phyloP scores from a whole-genome alignment of 2,329 filamentous ascomycete genomes.

The Ascochyta koolunga region DNA sequence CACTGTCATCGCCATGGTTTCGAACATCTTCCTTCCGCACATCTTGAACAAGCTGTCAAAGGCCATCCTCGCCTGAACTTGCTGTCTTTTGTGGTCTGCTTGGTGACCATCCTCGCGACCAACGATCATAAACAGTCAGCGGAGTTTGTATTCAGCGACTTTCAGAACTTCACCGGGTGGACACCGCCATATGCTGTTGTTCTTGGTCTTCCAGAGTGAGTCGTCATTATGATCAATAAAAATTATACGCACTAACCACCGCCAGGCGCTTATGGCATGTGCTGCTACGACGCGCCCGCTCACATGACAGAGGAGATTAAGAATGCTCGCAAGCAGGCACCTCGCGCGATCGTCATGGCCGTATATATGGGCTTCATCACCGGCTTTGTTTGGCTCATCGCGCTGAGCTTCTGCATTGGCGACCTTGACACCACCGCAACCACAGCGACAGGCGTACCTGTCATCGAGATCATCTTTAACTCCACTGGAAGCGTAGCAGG shows the following conservation, averaged over 20 bases:
- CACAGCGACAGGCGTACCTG: slow-evolving; percentile 57
- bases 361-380: slow-evolving; percentile 50
- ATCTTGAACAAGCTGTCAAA: slow-evolving; percentile 60
- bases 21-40: slow-evolving; percentile 59
- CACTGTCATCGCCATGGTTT: slow-evolving; percentile 50
- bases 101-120: slow-evolving; percentile 59
- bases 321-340: slow-evolving; percentile 58
- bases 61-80: slow-evolving; percentile 61
- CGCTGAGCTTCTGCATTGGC: slow-evolving; percentile 50
- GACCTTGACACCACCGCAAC: slow-evolving; percentile 54
- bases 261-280: slow-evolving; percentile 59
- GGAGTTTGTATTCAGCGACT: slow-evolving; percentile 61
- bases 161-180: slow-evolving; percentile 62
- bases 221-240: neutral
- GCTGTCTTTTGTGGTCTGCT: slow-evolving; percentile 58
- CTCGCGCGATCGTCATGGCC: slow-evolving; percentile 50
- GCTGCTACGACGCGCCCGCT: slow-evolving; percentile 55
- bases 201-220: slow-evolving; percentile 57
- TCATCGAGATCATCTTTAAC: slow-evolving; percentile 61
- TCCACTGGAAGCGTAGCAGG: slow-evolving; percentile 54
- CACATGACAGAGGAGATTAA: slow-evolving; percentile 65
- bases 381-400: slow-evolving; percentile 49
- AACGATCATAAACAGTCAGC: slow-evolving; percentile 62
- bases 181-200: slow-evolving; percentile 58
- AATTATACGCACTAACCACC: neutral